Evolutionary conservation across 1,139 yeast genomes (phyloP), one percentile per base, ranked within the genome.

Genomic region (Debaryomyces fabryi): DNA sequence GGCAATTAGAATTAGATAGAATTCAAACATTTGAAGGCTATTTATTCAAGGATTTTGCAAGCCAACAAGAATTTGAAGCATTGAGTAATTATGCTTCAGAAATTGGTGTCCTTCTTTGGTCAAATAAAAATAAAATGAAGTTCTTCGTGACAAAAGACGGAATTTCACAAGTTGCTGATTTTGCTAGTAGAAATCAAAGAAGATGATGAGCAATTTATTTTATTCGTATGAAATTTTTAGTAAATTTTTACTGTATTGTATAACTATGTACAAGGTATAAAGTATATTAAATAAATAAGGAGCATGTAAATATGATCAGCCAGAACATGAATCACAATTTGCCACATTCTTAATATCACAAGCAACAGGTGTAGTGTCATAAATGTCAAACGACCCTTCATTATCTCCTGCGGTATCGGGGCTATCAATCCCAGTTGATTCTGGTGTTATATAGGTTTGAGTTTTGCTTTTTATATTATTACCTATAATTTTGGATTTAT

Each of bases 1-100:
- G 99, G 99, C 99, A 93, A 69, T 75, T 93, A 53, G 99, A 93
- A 63, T 71, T 92, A 72, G 99, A 93, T 64, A 81, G 99, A 68
- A 88, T 93, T 53, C 86, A 88, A 59, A 83, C 96, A 0, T 88
- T 85, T 48, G 91, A 86, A 36, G 99, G 99, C 0, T 92, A 86
- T 54, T 68, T 93, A 45, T 93, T 89, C 68, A 86, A 90, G 48
- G 97, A 92, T 60, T 93, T 93, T 64, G 76, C 85, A 23, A 86
- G 78, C 53, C 87, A 81, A 49, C 81, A 82, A 53, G 99, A 95
- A 63, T 93, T 81, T 63, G 88, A 86, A 42, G 74, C 82, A 29
- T 76, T 91, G 40, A 79, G 82, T 33, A 81, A 79, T 47, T 95
- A 92, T 63, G 97, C 98, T 3, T 82, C 82, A 35, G 99, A 93